Percentiles rank a stretch among this genome's conserved stretches.
Evolutionary conservation across 1,284 basidiomycete species (phyloP).

Genomic region (Cutaneotrichosporon sp.): DNA sequence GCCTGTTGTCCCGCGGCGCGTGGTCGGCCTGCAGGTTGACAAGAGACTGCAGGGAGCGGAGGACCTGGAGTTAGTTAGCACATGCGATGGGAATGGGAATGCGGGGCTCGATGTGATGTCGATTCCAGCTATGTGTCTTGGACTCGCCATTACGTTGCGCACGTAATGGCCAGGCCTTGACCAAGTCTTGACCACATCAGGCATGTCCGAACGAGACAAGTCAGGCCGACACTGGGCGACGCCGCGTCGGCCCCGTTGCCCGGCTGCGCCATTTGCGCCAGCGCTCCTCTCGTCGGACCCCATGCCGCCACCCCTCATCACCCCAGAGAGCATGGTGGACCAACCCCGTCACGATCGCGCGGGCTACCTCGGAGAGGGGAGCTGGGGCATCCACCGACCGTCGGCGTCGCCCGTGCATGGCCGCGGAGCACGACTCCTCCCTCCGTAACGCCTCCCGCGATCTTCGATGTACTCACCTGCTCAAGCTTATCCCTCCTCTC

Average conservation of each 20-base stretch:
- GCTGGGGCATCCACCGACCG: no score
- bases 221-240: neutral
- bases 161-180: neutral
- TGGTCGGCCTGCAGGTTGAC: constrained; percentile 75
- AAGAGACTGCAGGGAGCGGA: constrained; percentile 84
- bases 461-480: constrained; percentile 61
- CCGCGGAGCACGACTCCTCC: no score
- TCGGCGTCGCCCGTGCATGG: no score
- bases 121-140: neutral
- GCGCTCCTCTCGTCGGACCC: no score
- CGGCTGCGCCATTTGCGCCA: no score
- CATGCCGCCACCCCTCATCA: no score
- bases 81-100: neutral
- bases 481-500: constrained; percentile 98
- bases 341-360: no score
- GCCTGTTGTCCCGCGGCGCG: constrained; percentile 58
- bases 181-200: neutral
- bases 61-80: constrained; percentile 61
- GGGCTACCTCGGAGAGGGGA: no score
- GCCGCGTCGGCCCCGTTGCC: neutral
- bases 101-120: neutral
- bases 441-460: neutral
- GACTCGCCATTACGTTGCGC: neutral
- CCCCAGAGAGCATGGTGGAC: no score
- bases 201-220: neutral